Conservation (phyloP, 1,284 basidiomycete species). For the Ganoderma meredithae region DNA sequence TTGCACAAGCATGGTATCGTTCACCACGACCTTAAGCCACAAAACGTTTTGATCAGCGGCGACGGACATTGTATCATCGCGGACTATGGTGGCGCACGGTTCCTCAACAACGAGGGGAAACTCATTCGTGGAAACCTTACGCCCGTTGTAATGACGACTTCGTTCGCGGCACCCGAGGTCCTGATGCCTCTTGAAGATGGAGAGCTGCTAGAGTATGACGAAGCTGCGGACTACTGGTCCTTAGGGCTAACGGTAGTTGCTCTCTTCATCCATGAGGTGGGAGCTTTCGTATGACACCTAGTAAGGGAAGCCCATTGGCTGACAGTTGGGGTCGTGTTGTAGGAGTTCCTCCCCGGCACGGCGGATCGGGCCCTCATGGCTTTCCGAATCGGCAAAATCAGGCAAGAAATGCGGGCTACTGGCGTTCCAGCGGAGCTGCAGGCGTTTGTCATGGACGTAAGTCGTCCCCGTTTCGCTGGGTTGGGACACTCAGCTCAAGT, state of each 20-base stretch:
- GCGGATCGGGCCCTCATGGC: conserved; percentile 1
- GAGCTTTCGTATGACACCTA: background rate
- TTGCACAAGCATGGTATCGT: conserved; percentile 39
- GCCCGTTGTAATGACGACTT: conserved; percentile 26
- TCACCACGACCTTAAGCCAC: conserved; percentile 67
- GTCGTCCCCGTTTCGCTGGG: background rate
- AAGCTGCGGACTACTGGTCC: conserved; percentile 38
- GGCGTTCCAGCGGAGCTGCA: conserved; percentile 9
- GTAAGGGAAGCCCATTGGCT: background rate
- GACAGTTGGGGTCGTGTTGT: background rate
- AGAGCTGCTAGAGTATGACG: conserved; percentile 28
- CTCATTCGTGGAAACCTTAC: conserved; percentile 18
- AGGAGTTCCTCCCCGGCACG: conserved; percentile 19
- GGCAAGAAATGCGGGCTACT: background rate
- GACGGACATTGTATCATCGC: conserved; percentile 70
- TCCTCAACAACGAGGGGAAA: conserved; percentile 18
- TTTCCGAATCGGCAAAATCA: conserved; percentile 10
- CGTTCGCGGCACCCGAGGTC: conserved; percentile 39
- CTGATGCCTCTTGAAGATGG: conserved; percentile 13
- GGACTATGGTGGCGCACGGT: conserved; percentile 59
- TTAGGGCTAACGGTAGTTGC: conserved; percentile 32
- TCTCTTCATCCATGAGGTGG: conserved; percentile 27
- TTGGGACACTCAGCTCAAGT: background rate
- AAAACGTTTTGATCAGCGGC: conserved; percentile 71
- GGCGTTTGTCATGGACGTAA: conserved; percentile 21